These are phyloP conservation scores for Chlorella vulgaris DNA, from an alignment of 139 green algal genomes.

Conservation along the genomic window DNA sequence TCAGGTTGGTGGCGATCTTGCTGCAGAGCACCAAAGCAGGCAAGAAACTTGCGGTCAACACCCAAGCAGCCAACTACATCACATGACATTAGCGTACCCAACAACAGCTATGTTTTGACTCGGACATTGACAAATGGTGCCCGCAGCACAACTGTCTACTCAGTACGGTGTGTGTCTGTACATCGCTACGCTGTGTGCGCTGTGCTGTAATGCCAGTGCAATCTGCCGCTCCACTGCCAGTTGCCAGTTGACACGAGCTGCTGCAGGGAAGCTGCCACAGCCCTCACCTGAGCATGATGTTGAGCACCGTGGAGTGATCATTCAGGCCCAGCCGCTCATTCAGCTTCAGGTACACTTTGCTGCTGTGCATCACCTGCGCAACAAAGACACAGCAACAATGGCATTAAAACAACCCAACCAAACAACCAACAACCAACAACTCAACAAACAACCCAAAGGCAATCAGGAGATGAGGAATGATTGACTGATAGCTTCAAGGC, in stretches of 20 bases:
- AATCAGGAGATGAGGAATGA: neutral
- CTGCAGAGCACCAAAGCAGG: neutral
- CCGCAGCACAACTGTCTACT: too few species aligned
- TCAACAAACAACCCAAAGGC: neutral
- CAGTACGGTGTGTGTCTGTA: too few species aligned
- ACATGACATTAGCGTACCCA: too few species aligned
- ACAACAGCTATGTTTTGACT: too few species aligned
- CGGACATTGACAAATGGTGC: too few species aligned
- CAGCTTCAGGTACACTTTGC: slow-evolving; percentile 92
- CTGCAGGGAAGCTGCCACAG: neutral
- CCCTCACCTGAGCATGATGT: slow-evolving; percentile 85
- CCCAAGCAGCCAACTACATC: too few species aligned
- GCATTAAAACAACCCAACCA: neutral
- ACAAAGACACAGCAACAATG: slow-evolving; percentile 13
- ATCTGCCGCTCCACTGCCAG: too few species aligned
- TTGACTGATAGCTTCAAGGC: too few species aligned
- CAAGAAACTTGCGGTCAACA: too few species aligned
- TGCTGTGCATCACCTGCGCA: slow-evolving; percentile 92
- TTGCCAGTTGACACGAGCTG: too few species aligned
- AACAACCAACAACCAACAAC: neutral
- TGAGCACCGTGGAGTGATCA: slow-evolving; percentile 87
- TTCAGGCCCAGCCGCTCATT: slow-evolving; percentile 78
- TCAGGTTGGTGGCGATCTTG: slow-evolving; percentile 78
- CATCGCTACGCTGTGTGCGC: too few species aligned
- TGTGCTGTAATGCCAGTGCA: too few species aligned